These are phyloP conservation scores for Mastigamoeba balamuthi DNA, from an alignment of 78 protist species.

Conservation along the genomic window DNA sequence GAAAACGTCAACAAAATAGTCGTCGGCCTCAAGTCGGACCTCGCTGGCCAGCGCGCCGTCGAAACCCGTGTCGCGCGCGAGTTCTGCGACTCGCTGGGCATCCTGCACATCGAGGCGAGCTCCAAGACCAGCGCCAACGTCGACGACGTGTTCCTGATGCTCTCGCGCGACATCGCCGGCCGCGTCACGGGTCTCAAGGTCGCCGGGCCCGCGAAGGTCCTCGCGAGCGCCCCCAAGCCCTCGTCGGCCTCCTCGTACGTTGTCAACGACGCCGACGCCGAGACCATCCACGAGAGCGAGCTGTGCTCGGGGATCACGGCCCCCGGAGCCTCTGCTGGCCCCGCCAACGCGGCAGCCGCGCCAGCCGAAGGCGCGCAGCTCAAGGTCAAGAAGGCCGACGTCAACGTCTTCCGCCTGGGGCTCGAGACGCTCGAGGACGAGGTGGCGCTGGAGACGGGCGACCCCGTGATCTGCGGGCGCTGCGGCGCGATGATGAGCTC, in stretches of 20 bases:
- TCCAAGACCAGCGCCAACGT: neutral
- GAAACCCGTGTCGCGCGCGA: neutral
- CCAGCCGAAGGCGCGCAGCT: neutral
- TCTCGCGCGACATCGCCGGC: neutral
- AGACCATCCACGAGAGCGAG: neutral
- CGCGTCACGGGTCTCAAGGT: neutral
- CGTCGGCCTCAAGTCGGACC: slow-evolving; percentile 11
- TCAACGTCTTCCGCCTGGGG: neutral
- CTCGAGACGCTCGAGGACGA: neutral
- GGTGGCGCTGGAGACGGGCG: neutral
- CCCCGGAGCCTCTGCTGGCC: neutral
- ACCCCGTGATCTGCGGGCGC: neutral
- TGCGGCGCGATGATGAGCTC: neutral
- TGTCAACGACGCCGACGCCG: neutral
- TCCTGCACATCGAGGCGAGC: neutral
- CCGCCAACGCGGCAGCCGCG: neutral
- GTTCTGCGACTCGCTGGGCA: neutral
- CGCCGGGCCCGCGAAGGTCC: no score
- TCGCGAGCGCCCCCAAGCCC: no score
- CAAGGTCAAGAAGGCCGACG: neutral
- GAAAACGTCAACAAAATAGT: slow-evolving; percentile 89
- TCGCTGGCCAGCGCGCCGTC: neutral
- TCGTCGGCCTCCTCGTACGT: no score
- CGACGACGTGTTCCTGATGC: neutral
- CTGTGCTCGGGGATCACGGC: neutral